Evolutionary conservation across 768 basidiomycete genomes (phyloP), one percentile per base, ranked within the genome.

Genomic region (Boletellus sp.): DNA sequence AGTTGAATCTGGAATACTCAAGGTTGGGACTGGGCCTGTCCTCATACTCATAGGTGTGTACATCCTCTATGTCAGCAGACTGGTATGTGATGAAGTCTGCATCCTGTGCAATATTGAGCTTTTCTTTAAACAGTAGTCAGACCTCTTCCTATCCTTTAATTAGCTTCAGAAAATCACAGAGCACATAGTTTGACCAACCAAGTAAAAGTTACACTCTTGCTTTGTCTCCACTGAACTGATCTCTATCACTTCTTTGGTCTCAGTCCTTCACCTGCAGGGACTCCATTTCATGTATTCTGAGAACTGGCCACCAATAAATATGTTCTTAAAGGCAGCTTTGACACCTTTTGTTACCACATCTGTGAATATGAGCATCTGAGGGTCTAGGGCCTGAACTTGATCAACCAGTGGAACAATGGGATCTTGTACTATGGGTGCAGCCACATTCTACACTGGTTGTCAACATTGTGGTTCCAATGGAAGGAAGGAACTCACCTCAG

Each of bases 41-140:
- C n/a, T 50, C 34, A 10, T 50, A 41, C 24, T 46, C 5, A n/a
- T 50, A 46, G 4, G 33, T 13, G 11, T 46, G 24, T 2, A 50
- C 40, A 32, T 54, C 53, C 6, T 45, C 44, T 5, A 0, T 4
- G n/a, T 22, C 8, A 2, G 48, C 44, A 3, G 32, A 3, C 1
- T 39, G 3, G 34, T 49, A 38, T 15, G 23, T 9, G 1, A 48
- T 49, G 37, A 53, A 45, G 33, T 53, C 15, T 4, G 3, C 11
- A 2, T 53, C 42, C 22, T 53, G 48, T 11, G 24, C 10, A 19
- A 53, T 49, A 11, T 17, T 31, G 24, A 49, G 38, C 22, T 35
- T 36, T 1, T 48, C 42, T 13, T 49, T 45, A n/a, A 53, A 53
- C 17, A 53, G 42, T 7, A 9, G 33, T n/a, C n/a, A 19, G 23